Conservation (phyloP, 495 filamentous ascomycete species). For the Penicillium bovifimosum region DNA sequence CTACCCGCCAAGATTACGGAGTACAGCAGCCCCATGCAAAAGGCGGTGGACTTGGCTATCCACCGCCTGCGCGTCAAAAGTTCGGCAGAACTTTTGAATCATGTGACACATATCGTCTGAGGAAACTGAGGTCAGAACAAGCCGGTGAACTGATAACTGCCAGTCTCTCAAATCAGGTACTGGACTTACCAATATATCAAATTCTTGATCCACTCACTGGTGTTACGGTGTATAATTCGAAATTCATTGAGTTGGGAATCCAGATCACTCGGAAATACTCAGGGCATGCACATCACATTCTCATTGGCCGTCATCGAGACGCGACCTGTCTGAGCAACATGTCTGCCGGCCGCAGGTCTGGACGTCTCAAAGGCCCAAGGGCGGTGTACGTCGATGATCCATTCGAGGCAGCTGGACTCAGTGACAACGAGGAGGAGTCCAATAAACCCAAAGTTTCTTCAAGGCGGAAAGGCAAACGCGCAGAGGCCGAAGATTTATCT, state of each 20-base stretch:
- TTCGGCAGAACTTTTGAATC: too few species aligned
- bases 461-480: constrained; percentile 17
- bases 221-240: too few species aligned
- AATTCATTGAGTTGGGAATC: neutral
- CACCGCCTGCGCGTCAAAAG: too few species aligned
- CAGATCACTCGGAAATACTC: too few species aligned
- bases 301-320: neutral
- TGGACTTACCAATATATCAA: neutral
- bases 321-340: constrained; percentile 12
- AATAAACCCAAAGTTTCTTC: neutral
- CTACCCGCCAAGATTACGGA: too few species aligned
- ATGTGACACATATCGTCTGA: too few species aligned
- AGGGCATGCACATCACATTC: neutral
- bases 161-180: neutral
- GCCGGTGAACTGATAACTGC: too few species aligned
- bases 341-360: constrained; percentile 35
- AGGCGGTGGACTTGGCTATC: too few species aligned
- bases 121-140: too few species aligned
- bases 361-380: constrained; percentile 27
- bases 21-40: too few species aligned
- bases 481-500: constrained; percentile 17
- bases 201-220: too few species aligned
- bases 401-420: constrained; percentile 28
- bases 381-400: constrained; percentile 35
- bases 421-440: constrained; percentile 27